Base-by-base conservation (phyloP, 441 rosid genomes). In the Pelargonium myrrhifolium region DNA sequence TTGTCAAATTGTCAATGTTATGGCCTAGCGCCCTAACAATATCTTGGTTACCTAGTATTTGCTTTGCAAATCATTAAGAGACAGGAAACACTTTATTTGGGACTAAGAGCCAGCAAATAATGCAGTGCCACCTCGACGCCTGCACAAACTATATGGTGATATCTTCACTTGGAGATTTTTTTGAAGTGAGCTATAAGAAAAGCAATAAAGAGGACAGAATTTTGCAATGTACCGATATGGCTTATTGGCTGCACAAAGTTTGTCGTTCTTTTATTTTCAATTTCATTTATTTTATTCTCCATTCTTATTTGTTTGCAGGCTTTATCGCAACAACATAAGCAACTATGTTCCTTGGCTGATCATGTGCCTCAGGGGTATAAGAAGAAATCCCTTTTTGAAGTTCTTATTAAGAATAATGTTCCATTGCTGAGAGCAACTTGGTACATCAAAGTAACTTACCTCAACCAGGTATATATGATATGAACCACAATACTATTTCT, bases 361-460 rank as follows among this genome's bases (percentile, higher is more conserved):
- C 90, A 87, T 71, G 86, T 93, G 77, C 98, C 99, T 71, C 92
- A 76, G 73, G 97, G 87, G 28, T 89, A 87, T 75, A 81, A 81
- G 83, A 89, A 79, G 81, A 93, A 72, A 81, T 43, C 88, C 31
- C 82, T 93, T 72, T 83, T 96, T 78, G 99, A 96, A 83, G 87
- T 91, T 79, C 97, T 96, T 78, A 81, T 91, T 68, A 85, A 88
- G 81, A 91, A 93, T 81, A 88, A 96, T 79, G 98, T 96, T 71
- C 99, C 99, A 62, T 74, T 96, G 82, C 85, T 87, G 68, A 85
- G 98, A 78, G 97, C 98, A 76, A 89, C 97, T 71, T 96, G 99
- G 99, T 93, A 85, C 80, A 83, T 93, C 71, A 96, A 91, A 88
- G 89, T 96, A 65, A 87, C 88, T 68, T 93, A 96, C 76, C 99